Percentiles rank a stretch among this genome's conserved stretches.
Conservation (phyloP, 192 early-diverging fungal genomes). For the Rhizoclosmatium globosum region DNA sequence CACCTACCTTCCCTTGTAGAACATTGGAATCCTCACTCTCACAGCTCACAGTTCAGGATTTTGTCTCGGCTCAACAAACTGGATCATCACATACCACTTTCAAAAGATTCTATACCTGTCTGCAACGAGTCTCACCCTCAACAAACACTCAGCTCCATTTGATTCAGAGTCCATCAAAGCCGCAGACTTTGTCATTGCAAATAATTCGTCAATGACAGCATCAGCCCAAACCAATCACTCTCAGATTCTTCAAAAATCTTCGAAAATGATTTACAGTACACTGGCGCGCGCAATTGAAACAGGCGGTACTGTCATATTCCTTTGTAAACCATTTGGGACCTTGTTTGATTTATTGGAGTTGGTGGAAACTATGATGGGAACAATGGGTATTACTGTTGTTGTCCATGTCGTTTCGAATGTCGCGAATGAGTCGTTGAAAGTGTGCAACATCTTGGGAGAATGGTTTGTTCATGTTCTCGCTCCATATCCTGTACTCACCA, state of each 20-base stretch:
- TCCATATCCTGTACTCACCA: background rate
- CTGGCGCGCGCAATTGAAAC: slow-evolving; percentile 17
- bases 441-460: slow-evolving; percentile 30
- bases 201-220: background rate
- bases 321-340: slow-evolving; percentile 31
- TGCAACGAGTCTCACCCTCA: background rate
- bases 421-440: slow-evolving; percentile 21
- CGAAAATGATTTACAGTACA: background rate
- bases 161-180: background rate
- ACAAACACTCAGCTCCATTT: slow-evolving; percentile 18
- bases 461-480: slow-evolving; percentile 3
- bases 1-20: background rate
- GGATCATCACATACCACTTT: slow-evolving; percentile 34
- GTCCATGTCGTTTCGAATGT: slow-evolving; percentile 28
- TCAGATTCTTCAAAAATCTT: background rate
- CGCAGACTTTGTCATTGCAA: slow-evolving; percentile 23
- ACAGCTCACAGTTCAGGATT: slow-evolving; percentile 20
- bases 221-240: background rate
- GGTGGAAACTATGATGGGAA: slow-evolving; percentile 14
- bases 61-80: slow-evolving; percentile 20
- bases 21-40: background rate
- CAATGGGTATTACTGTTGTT: slow-evolving; percentile 7
- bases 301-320: slow-evolving; percentile 21
- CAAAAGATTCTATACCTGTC: slow-evolving; percentile 32
- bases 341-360: slow-evolving; percentile 27